Evolutionary conservation across 352 stramenopile genomes (phyloP).

Genomic region (Globisporangium splendens): DNA sequence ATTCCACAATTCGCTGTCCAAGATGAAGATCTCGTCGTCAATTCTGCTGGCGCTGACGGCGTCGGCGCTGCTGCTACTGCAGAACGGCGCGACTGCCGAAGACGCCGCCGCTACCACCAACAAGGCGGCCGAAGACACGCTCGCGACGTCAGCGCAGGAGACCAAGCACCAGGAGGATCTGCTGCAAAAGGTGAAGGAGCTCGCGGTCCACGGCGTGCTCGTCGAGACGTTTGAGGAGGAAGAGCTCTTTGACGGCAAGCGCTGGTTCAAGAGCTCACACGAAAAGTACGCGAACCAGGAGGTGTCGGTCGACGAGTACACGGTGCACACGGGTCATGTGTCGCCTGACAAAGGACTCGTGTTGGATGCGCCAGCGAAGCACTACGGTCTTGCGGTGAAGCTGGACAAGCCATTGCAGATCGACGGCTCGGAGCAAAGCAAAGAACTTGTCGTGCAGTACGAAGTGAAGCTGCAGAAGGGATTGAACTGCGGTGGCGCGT

Average conservation of each 20-base stretch:
- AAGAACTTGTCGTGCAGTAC: constrained; percentile 93
- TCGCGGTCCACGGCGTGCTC: constrained; percentile 55
- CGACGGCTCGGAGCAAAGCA: constrained; percentile 58
- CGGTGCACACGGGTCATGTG: constrained; percentile 44
- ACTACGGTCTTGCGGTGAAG: constrained; percentile 80
- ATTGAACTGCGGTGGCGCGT: constrained; percentile 90
- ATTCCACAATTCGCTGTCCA: constrained; percentile 10
- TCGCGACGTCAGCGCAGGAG: constrained; percentile 7
- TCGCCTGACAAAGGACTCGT: constrained; percentile 68
- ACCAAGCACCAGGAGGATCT: constrained; percentile 24
- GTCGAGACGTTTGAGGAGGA: constrained; percentile 77
- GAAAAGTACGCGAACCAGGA: constrained; percentile 81
- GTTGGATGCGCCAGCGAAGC: constrained; percentile 61
- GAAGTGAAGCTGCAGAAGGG: constrained; percentile 92
- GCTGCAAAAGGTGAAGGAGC: constrained; percentile 44
- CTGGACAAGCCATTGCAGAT: constrained; percentile 60
- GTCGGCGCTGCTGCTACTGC: constrained; percentile 37
- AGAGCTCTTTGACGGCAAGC: constrained; percentile 51
- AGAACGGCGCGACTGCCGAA: background rate
- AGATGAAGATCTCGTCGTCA: constrained; percentile 52
- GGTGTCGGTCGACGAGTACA: constrained; percentile 64
- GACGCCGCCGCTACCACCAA: background rate
- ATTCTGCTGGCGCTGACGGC: constrained; percentile 36
- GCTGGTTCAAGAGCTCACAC: constrained; percentile 82
- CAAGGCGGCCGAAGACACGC: constrained; percentile 1